phyloP scores from a whole-genome alignment of 768 basidiomycete species.

The Boletus tomentosulus region DNA sequence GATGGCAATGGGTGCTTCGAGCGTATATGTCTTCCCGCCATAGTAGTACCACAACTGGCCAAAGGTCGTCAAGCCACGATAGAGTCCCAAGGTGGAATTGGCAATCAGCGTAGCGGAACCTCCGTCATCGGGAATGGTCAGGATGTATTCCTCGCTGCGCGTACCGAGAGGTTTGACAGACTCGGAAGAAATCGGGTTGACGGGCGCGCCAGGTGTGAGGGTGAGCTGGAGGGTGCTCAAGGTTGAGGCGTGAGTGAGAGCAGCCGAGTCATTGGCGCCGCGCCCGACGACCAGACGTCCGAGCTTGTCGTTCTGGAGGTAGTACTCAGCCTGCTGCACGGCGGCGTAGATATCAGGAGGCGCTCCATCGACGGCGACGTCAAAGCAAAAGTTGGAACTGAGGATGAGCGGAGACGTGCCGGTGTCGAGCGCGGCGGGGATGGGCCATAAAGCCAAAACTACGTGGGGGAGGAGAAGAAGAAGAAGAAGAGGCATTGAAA shows the following conservation, averaged over 20 bases:
- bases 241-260: slow-evolving; percentile 22
- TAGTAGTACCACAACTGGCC: slow-evolving; percentile 48
- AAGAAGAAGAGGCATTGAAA: not conserved
- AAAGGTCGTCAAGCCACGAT: slow-evolving; percentile 55
- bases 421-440: slow-evolving; percentile 23
- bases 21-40: slow-evolving; percentile 32
- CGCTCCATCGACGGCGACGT: slow-evolving; percentile 19
- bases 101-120: slow-evolving; percentile 37
- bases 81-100: slow-evolving; percentile 46
- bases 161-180: slow-evolving; percentile 31
- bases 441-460: slow-evolving; percentile 31
- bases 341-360: slow-evolving; percentile 36
- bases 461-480: slow-evolving; percentile 1
- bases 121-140: slow-evolving; percentile 38
- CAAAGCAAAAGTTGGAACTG: slow-evolving; percentile 24
- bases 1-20: slow-evolving; percentile 39
- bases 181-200: slow-evolving; percentile 33
- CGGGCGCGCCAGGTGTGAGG: slow-evolving; percentile 15
- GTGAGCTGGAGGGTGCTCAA: slow-evolving; percentile 28
- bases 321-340: slow-evolving; percentile 25
- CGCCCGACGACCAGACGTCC: slow-evolving; percentile 40
- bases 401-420: slow-evolving; percentile 28
- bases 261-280: slow-evolving; percentile 28
- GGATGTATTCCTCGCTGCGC: slow-evolving; percentile 43
- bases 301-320: slow-evolving; percentile 35